These are phyloP conservation scores for Syncephalastrum sp. DNA, from an alignment of 371 early-diverging fungal genomes.

Conservation along the genomic window DNA sequence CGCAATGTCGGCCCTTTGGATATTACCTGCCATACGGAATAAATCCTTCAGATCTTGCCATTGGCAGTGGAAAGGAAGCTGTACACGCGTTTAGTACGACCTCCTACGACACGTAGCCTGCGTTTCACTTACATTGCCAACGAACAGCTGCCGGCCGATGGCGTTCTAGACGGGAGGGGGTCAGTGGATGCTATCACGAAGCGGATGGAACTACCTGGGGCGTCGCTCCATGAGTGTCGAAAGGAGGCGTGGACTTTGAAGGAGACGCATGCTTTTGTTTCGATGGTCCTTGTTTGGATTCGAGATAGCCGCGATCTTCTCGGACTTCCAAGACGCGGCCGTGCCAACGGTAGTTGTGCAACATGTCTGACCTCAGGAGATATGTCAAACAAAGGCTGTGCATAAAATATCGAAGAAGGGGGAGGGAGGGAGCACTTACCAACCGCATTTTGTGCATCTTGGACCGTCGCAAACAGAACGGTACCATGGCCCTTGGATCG, in stretches of 20 bases:
- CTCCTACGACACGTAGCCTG: no score
- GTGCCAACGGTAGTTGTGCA: slow-evolving; percentile 69
- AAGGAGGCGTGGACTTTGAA: neutral
- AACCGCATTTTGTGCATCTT: slow-evolving; percentile 71
- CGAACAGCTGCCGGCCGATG: slow-evolving; percentile 58
- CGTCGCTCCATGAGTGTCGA: no score
- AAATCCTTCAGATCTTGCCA: slow-evolving; percentile 82
- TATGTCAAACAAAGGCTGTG: slow-evolving; percentile 3
- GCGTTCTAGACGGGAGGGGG: no score
- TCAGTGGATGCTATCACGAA: neutral
- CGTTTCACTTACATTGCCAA: slow-evolving; percentile 55
- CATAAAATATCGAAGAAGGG: slow-evolving; percentile 3
- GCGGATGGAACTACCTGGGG: no score
- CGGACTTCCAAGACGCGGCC: slow-evolving; percentile 73
- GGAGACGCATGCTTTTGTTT: neutral
- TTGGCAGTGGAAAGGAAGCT: slow-evolving; percentile 65
- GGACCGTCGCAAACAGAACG: slow-evolving; percentile 66
- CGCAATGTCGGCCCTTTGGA: slow-evolving; percentile 67
- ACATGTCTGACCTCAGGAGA: slow-evolving; percentile 43
- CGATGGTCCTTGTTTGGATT: slow-evolving; percentile 1
- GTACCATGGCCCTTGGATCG: slow-evolving; percentile 75
- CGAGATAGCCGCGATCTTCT: slow-evolving; percentile 57
- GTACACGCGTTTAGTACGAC: neutral
- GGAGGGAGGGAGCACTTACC: slow-evolving; percentile 30
- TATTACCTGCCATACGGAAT: slow-evolving; percentile 67